Evolutionary conservation across 2,329 filamentous ascomycete genomes (phyloP), one percentile per base, ranked within the genome.

Genomic region (Sarocladium kiliense): DNA sequence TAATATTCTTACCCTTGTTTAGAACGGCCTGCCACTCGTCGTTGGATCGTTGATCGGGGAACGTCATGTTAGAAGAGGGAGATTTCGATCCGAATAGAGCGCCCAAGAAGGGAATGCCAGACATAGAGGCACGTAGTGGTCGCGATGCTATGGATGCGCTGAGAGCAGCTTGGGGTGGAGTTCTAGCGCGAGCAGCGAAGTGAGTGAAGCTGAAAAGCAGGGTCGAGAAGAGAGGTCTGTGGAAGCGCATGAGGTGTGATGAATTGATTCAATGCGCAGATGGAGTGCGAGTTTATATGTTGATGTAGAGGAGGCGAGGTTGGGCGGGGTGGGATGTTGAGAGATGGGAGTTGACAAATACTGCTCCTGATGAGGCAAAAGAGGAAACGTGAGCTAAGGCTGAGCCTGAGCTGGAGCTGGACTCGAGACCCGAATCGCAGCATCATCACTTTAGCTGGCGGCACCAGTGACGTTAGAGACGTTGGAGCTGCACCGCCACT

Each of bases 21-120:
- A 99, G 76, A 57, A 96, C 82, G 9, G 93, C 89, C 61, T 85
- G 87, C 94, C 94, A 99, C 74, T 97, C 91, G 56, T 89, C 83
- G 21, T 91, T 81, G 37, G 77, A 82, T 71, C 91, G 89, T 69
- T 94, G 75, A 54, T 94, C 83, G n/a, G 94, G 90, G 64, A 87
- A 92, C 42, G 84, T 80, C 78, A 88, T 89, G 54, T 80, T 80
- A 59, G 73, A 76, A 53, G 77, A 76, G 21, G 56, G 49, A 23
- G 78, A 75, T 41, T 80, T 85, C 55, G 85, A 81, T 56, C 80
- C 79, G 65, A 96, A 96, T 2, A 96, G 74, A 55, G 86, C 84
- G 62, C 88, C 79, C 36, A 96, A 65, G 62, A 96, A 89, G 1
- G 91, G 88, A 64, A 96, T 87, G 1, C 80, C 81, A 54, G 89